Percentiles rank a stretch among this genome's conserved stretches.
Evolutionary conservation across 345 rosid genomes (phyloP).

Genomic region (Brassica incana): DNA sequence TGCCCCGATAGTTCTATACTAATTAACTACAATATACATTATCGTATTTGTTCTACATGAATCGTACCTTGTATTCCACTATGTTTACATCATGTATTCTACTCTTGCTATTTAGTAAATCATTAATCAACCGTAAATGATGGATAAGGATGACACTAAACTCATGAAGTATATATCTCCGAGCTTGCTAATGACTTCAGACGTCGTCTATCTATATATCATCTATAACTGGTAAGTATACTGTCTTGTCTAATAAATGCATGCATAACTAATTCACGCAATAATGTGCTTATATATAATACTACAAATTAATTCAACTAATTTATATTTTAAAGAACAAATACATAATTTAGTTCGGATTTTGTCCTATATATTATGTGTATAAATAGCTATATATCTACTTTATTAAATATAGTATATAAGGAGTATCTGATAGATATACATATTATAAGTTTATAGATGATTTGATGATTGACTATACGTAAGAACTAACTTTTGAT

Average conservation of each 20-base stretch:
- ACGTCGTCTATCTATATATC: neutral
- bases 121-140: neutral
- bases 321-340: neutral
- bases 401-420: neutral
- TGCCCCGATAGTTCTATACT: neutral
- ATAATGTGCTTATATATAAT: slow-evolving; percentile 25
- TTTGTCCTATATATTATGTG: neutral
- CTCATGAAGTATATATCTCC: slow-evolving; percentile 1
- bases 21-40: neutral
- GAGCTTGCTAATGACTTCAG: slow-evolving; percentile 2
- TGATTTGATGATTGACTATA: slow-evolving; percentile 21
- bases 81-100: neutral
- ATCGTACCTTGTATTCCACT: neutral
- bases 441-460: neutral
- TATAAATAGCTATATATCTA: neutral
- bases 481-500: slow-evolving; percentile 15
- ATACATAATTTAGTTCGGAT: neutral
- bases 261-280: slow-evolving; percentile 24
- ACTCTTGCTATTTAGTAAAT: neutral
- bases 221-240: slow-evolving; percentile 7
- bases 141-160: slow-evolving; percentile 35
- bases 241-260: slow-evolving; percentile 35
- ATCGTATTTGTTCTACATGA: neutral
- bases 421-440: neutral
- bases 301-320: neutral